Conservation (phyloP, 2,329 filamentous ascomycete genomes). For the Cladosporium velox region DNA sequence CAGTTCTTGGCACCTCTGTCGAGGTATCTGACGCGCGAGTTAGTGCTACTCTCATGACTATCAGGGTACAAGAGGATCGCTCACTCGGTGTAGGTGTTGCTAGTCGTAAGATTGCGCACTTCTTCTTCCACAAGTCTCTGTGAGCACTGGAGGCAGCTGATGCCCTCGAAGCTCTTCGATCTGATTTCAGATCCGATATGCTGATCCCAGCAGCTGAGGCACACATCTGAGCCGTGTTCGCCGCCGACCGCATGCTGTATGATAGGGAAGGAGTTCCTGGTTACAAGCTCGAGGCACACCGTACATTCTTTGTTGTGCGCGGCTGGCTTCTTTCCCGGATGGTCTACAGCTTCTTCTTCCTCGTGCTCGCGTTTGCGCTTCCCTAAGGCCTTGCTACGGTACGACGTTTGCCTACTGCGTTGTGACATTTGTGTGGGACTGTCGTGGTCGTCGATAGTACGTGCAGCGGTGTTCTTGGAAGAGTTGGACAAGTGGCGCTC, state of each 20-base stretch:
- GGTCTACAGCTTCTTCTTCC: not conserved
- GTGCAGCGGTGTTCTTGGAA: too few species aligned
- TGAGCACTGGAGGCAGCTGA: conserved; percentile 27
- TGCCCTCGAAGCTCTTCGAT: not conserved
- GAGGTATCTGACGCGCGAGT: conserved; percentile 10
- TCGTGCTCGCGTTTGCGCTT: not conserved
- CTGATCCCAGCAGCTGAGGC: conserved; percentile 26
- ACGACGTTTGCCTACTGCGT: too few species aligned
- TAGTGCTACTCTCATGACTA: not conserved
- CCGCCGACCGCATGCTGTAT: not conserved
- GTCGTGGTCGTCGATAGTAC: too few species aligned
- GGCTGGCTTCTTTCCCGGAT: not conserved
- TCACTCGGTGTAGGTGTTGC: conserved; percentile 21
- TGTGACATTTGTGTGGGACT: too few species aligned
- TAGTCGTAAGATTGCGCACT: conserved; percentile 20
- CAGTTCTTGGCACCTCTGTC: conserved; percentile 21
- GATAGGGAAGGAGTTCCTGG: conserved; percentile 17
- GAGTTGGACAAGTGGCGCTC: too few species aligned
- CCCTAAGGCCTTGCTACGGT: not conserved
- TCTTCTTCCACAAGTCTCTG: conserved; percentile 23
- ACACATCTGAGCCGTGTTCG: conserved; percentile 16
- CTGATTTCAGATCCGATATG: conserved; percentile 22
- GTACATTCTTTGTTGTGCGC: conserved; percentile 21
- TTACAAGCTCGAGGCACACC: conserved; percentile 23
- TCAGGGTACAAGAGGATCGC: not conserved